Evolutionary conservation across 2,329 filamentous ascomycete genomes (phyloP).

Genomic region (Hypoxylon sp.): DNA sequence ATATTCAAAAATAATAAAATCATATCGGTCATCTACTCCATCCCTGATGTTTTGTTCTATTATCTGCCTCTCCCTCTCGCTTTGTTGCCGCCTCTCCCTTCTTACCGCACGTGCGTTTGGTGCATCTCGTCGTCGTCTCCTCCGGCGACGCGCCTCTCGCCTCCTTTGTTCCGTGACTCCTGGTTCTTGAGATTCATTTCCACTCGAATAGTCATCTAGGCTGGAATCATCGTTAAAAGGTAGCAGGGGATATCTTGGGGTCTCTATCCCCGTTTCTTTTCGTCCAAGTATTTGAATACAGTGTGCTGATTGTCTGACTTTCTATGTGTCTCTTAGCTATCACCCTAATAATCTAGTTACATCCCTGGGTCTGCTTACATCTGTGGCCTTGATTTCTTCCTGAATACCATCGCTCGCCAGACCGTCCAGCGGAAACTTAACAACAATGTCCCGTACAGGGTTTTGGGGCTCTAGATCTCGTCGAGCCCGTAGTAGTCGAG

Average conservation of each 20-base stretch:
- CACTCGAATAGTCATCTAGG: conserved; percentile 38
- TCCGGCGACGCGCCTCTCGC: background rate
- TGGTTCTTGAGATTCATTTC: conserved; percentile 45
- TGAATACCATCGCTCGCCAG: background rate
- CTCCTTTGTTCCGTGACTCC: background rate
- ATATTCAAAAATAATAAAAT: conserved; percentile 46
- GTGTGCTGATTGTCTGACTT: conserved; percentile 46
- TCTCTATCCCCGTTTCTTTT: conserved; percentile 7
- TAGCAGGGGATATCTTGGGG: background rate
- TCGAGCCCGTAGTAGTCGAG: too few species aligned
- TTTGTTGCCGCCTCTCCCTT: too few species aligned
- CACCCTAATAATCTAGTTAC: background rate
- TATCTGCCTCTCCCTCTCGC: too few species aligned
- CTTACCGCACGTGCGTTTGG: too few species aligned
- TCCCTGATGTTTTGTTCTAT: background rate
- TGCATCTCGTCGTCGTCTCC: background rate
- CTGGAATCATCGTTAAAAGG: conserved; percentile 39
- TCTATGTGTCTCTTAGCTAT: conserved; percentile 36
- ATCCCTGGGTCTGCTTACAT: conserved; percentile 7
- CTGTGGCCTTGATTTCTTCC: conserved; percentile 3
- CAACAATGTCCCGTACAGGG: conserved; percentile 16
- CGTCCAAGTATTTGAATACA: conserved; percentile 42
- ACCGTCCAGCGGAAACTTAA: conserved; percentile 31
- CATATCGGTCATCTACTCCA: background rate
- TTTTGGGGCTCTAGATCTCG: too few species aligned